Evolutionary conservation across 2,329 filamentous ascomycete species (phyloP).

Genomic region (Bisporella sp.): DNA sequence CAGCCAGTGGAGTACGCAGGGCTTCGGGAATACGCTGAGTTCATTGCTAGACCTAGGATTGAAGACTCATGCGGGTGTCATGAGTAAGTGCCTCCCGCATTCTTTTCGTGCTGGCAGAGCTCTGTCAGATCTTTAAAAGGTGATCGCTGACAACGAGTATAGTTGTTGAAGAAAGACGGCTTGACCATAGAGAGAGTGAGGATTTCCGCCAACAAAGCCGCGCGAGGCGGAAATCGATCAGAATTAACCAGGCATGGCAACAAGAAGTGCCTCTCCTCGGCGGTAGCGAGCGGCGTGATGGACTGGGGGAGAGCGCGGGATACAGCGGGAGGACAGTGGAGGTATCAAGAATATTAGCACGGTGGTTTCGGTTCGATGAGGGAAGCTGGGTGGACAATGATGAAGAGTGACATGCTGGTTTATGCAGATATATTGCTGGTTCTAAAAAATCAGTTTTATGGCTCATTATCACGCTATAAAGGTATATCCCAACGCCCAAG

Average conservation of each 20-base stretch:
- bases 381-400: constrained; percentile 29
- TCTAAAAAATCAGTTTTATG: too few relatives aligned
- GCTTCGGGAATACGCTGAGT: constrained; percentile 56
- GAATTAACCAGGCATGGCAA: constrained; percentile 27
- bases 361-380: constrained; percentile 56
- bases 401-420: background rate
- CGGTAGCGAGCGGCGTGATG: constrained; percentile 40
- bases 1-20: constrained; percentile 71
- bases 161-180: background rate
- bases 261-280: constrained; percentile 56
- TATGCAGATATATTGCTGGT: too few relatives aligned
- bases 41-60: constrained; percentile 53
- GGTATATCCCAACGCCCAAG: constrained; percentile 26
- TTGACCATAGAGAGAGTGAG: background rate
- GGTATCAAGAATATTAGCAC: constrained; percentile 47
- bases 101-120: background rate
- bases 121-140: background rate
- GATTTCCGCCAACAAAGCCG: constrained; percentile 9
- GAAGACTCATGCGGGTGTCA: constrained; percentile 7
- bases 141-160: background rate
- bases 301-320: constrained; percentile 38
- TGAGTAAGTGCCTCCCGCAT: background rate
- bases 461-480: background rate
- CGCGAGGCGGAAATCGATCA: constrained; percentile 11
- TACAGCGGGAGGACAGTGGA: constrained; percentile 55